Evolutionary conservation across 2,329 filamentous ascomycete species (phyloP), one percentile per base, ranked within the genome.

Genomic region (Chrysoporthe cubensis): DNA sequence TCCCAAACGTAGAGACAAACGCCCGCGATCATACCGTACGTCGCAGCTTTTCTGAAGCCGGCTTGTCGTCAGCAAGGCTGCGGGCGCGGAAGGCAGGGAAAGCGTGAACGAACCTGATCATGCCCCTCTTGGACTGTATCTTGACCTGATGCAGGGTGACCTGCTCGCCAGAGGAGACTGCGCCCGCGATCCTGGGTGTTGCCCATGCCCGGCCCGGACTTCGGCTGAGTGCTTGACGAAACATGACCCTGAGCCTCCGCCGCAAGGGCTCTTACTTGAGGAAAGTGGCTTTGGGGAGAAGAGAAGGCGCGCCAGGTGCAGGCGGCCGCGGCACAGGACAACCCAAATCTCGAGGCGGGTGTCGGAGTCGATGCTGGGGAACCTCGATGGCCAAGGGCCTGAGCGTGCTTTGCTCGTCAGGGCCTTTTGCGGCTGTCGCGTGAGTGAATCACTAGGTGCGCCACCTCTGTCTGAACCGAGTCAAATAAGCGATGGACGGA

Each of bases 1-100:
- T 80, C 80, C 32, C 85, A 86, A 44, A 84, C 73, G 46, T 80
- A 74, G 72, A 77, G 84, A 70, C 80, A 81, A 2, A 78, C 69
- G 56, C 80, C 77, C 50, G 76, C 66, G 6, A 71, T 73, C 13
- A 77, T 68, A n/a, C 79, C 62, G 21, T 46, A 54, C 26, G 62
- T 26, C 13, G 56, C 44, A 21, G n/a, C 16, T 40, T 67, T 72
- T 16, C 69, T 70, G 58, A 7, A 43, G 1, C 6, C 4, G 4
- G 16, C 1, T 2, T 14, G 14, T n/a, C 9, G 50, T 66, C 32
- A 69, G 66, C 26, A 26, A 43, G 18, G 26, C 18, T 18, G 18
- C 11, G 14, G 4, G 1, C 8, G n/a, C 37, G 50, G 37, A 40
- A 5, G 18, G 32, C 3, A 4, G 6, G 16, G 13, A 0, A n/a